Conservation (phyloP, 2,329 filamentous ascomycete genomes). For the Ampelomyces quisqualis region DNA sequence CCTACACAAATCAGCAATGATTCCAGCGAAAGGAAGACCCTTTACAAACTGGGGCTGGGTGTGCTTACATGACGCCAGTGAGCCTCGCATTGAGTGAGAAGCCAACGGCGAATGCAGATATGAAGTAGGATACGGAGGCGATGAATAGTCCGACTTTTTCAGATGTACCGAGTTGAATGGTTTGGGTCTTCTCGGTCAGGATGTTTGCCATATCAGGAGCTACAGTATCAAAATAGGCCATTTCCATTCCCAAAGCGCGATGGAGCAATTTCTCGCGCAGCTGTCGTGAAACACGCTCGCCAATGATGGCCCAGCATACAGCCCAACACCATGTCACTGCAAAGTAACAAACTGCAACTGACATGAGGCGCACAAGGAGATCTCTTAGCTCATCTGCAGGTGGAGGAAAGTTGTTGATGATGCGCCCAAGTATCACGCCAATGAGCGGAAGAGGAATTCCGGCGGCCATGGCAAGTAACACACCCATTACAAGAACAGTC, state of each 20-base stretch:
- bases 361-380: constrained; percentile 48
- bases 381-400: constrained; percentile 46
- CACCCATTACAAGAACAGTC: constrained; percentile 36
- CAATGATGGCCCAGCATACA: constrained; percentile 53
- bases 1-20: constrained; percentile 18
- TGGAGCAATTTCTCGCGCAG: constrained; percentile 51
- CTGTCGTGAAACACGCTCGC: constrained; percentile 52
- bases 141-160: constrained; percentile 53
- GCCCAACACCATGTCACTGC: constrained; percentile 53
- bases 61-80: constrained; percentile 43
- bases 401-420: constrained; percentile 55
- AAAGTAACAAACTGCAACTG: constrained; percentile 52
- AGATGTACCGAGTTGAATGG: constrained; percentile 50
- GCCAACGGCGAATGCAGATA: constrained; percentile 49
- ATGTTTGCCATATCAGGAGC: constrained; percentile 53
- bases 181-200: constrained; percentile 50
- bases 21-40: too few species aligned
- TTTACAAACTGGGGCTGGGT: not conserved
- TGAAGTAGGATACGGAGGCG: constrained; percentile 49
- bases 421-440: constrained; percentile 56
- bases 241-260: constrained; percentile 53
- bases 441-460: constrained; percentile 64
- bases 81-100: constrained; percentile 48
- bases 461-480: constrained; percentile 52
- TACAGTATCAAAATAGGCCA: constrained; percentile 53